Evolutionary conservation across 805 yeast genomes (phyloP), one percentile per base, ranked within the genome.

Genomic region (Pichia gijzeniarum): DNA sequence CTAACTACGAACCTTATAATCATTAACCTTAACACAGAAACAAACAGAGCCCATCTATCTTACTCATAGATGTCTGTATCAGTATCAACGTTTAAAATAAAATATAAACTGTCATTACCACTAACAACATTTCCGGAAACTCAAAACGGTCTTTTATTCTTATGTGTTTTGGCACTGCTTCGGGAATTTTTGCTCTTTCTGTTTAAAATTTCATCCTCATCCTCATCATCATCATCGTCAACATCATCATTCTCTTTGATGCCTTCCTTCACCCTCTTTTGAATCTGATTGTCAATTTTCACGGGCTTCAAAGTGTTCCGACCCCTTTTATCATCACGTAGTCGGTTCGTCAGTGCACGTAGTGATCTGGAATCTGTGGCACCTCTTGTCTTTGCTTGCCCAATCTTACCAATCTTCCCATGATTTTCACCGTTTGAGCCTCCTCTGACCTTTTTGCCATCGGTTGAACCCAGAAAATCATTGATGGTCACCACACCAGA

Each of bases 261-360:
- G 20, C 30, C 10, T 37, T 25, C 28, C 10, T 25, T 25, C 14
- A 19, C 17, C 5, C n/a, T 21, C 14, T 7, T 16, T 33, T 33
- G n/a, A 10, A 7, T 33, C 10, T 33, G n/a, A 16, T 16, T 18
- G 19, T 33, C n/a, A n/a, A n/a, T n/a, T 33, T 27, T n/a, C 34
- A n/a, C 28, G 31, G 5, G 27, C 16, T 31, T 13, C 18, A 30
- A 41, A 18, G 40, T n/a, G 14, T 36, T 47, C 35, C 44, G 48
- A 7, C 30, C 42, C 19, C 68, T 36, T 18, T 51, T 53, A 16
- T 52, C 53, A 32, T 53, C 48, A 32, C 67, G 44, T 27, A 64
- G 13, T 35, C 56, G 58, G 34, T 62, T 64, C 22, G 54, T 51
- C 41, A 64, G 50, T 2, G 65, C 58, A 16, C 52, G 45, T 27